phyloP scores from a whole-genome alignment of 371 early-diverging fungal genomes.

The Mucor mucedo region DNA sequence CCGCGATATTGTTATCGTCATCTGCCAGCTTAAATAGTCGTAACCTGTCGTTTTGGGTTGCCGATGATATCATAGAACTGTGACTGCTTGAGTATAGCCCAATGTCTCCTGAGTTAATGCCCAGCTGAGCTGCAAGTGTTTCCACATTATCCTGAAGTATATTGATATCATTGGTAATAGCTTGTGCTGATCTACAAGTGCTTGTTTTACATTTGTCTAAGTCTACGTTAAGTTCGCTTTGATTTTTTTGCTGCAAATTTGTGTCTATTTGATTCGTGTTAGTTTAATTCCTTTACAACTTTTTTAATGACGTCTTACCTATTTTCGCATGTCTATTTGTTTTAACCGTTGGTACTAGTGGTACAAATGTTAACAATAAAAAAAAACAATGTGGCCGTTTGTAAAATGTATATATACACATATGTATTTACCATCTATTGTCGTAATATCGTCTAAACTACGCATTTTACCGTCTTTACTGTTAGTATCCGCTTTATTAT shows the following conservation, averaged over 20 bases:
- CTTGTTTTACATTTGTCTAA: not conserved
- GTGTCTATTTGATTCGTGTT: too few relatives aligned
- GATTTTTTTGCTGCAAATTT: too few relatives aligned
- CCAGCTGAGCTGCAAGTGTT: constrained; percentile 33
- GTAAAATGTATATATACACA: too few relatives aligned
- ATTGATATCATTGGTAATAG: constrained; percentile 38
- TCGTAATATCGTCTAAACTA: too few relatives aligned
- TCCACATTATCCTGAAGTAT: constrained; percentile 37
- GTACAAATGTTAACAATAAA: too few relatives aligned
- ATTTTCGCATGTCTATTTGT: too few relatives aligned
- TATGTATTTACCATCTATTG: too few relatives aligned
- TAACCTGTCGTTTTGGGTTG: not conserved
- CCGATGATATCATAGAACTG: constrained; percentile 13
- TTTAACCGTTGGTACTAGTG: not conserved
- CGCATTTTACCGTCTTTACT: too few relatives aligned
- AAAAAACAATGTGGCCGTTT: too few relatives aligned
- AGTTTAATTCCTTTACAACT: too few relatives aligned
- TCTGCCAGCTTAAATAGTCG: constrained; percentile 7
- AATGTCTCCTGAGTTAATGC: constrained; percentile 27
- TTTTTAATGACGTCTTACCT: not conserved
- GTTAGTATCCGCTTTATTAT: too few relatives aligned
- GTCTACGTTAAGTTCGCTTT: too few relatives aligned
- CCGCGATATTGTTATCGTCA: not conserved
- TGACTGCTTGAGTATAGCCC: constrained; percentile 1
- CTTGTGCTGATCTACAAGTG: constrained; percentile 33